Evolutionary conservation across 169 alveolate species (phyloP), one percentile per base, ranked within the genome.

Genomic region (Pseudocohnilembus persalinus): DNA sequence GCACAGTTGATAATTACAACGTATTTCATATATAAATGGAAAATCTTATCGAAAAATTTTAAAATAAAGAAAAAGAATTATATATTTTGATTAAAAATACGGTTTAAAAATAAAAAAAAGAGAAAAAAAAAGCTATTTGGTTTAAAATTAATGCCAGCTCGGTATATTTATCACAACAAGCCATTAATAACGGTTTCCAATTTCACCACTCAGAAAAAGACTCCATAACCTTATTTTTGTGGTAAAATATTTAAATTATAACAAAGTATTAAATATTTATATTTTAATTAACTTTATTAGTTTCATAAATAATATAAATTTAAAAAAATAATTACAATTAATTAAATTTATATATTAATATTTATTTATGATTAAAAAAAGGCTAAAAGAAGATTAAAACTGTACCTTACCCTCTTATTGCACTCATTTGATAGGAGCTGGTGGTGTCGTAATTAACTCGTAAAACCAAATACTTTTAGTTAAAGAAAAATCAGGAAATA

Each of bases 381-480:
- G 87, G 87, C 49, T 82, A 1, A 29, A 16, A 1, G 34, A 74
- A 32, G n/a, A 65, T 1, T 29, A 82, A 73, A 1, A 1, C 29
- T 35, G 82, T 28, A 73, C 64, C 35, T 82, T 82, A 29, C 87
- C 87, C 0, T 1, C 28, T n/a, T 74, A 82, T 73, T 29, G 80
- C 27, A 73, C 82, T 11, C 87, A 82, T 74, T 73, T 27, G 35
- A 74, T 82, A 73, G 87, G 87, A 0, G 87, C 64, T 1, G 87
- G 81, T 27, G 87, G 87, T 25, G 63, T 82, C 27, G 30, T 82
- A 0, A 63, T 82, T 24, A 74, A 82, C 20, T 4, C 4, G 26
- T 30, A 74, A 73, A n/a, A 74, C 30, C 1, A 49, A n/a, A 30
- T 82, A 20, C 75, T 82, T 35, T 34, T 82, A 31, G 87, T 82